A percentile compares a stretch with the other conserved stretches of the same genome.
Evolutionary conservation across 2,329 filamentous ascomycete species (phyloP).

Genomic region (Aspergillus spinulosporus): DNA sequence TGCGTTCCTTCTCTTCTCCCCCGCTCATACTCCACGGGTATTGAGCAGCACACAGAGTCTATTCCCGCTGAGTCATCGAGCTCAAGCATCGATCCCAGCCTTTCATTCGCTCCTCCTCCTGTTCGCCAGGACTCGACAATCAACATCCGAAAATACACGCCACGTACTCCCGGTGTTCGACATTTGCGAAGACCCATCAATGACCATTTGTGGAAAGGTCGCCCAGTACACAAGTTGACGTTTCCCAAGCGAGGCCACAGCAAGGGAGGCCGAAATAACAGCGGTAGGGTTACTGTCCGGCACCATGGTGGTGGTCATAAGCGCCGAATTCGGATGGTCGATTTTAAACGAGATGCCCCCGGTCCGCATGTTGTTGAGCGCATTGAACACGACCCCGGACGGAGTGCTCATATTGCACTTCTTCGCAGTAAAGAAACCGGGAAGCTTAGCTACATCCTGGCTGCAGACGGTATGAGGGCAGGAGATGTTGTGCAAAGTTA

Average conservation of each 20-base stretch:
- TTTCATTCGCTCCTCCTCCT: slow-evolving; percentile 49
- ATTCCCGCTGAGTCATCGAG: slow-evolving; percentile 32
- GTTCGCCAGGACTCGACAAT: slow-evolving; percentile 43
- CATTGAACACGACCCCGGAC: slow-evolving; percentile 93
- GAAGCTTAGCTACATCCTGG: slow-evolving; percentile 85
- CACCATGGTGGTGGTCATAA: slow-evolving; percentile 92
- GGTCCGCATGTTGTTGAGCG: slow-evolving; percentile 87
- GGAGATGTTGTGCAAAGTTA: slow-evolving; percentile 94
- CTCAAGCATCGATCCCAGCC: slow-evolving; percentile 39
- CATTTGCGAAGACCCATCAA: slow-evolving; percentile 92
- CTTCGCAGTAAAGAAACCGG: slow-evolving; percentile 72
- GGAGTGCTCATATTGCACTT: slow-evolving; percentile 89
- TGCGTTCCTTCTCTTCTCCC: slow-evolving; percentile 46
- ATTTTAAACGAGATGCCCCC: slow-evolving; percentile 76
- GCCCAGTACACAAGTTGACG: slow-evolving; percentile 78
- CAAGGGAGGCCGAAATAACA: slow-evolving; percentile 89
- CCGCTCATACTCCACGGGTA: slow-evolving; percentile 56
- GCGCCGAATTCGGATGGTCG: slow-evolving; percentile 85
- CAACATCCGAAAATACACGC: slow-evolving; percentile 81
- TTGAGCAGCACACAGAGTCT: slow-evolving; percentile 37
- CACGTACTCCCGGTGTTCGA: slow-evolving; percentile 85
- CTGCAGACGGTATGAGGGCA: slow-evolving; percentile 88
- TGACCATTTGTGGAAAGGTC: slow-evolving; percentile 94
- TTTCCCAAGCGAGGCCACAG: slow-evolving; percentile 89
- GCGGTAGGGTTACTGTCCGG: slow-evolving; percentile 79